Evolutionary conservation across 2,329 filamentous ascomycete genomes (phyloP).

Genomic region (Furcasterigmium furcatum): DNA sequence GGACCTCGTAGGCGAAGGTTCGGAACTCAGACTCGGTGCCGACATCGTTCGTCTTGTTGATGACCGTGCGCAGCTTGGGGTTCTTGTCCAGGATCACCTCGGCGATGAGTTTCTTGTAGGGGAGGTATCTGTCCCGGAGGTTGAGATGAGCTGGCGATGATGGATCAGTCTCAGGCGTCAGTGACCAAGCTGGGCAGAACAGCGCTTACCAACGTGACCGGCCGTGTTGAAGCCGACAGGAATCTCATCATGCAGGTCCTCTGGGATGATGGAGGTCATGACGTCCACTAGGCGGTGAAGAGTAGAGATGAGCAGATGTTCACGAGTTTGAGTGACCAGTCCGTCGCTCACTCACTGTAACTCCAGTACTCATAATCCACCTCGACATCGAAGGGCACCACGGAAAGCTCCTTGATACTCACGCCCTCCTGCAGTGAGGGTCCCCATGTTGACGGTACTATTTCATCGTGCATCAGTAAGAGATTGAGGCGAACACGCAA

Average conservation of each 20-base stretch:
- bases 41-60: conserved; percentile 92
- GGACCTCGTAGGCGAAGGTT: conserved; percentile 89
- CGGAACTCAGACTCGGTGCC: conserved; percentile 82
- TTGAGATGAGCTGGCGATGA: conserved; percentile 73
- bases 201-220: conserved; percentile 71
- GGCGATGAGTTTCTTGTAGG: conserved; percentile 83
- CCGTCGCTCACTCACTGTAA: conserved; percentile 68
- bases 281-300: conserved; percentile 63
- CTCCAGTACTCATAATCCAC: conserved; percentile 86
- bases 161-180: not conserved
- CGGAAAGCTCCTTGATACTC: conserved; percentile 61
- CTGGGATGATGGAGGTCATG: conserved; percentile 75
- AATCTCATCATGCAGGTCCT: conserved; percentile 75
- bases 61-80: conserved; percentile 75
- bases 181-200: not conserved
- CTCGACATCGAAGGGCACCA: conserved; percentile 72
- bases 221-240: conserved; percentile 85
- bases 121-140: conserved; percentile 75
- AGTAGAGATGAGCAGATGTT: no score
- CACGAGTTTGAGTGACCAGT: no score
- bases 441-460: conserved; percentile 75
- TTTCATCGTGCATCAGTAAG: not conserved
- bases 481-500: not conserved
- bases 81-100: conserved; percentile 90
- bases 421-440: conserved; percentile 65